Evolutionary conservation across 352 stramenopile species (phyloP).

Genomic region (Phytopythium boreale): DNA sequence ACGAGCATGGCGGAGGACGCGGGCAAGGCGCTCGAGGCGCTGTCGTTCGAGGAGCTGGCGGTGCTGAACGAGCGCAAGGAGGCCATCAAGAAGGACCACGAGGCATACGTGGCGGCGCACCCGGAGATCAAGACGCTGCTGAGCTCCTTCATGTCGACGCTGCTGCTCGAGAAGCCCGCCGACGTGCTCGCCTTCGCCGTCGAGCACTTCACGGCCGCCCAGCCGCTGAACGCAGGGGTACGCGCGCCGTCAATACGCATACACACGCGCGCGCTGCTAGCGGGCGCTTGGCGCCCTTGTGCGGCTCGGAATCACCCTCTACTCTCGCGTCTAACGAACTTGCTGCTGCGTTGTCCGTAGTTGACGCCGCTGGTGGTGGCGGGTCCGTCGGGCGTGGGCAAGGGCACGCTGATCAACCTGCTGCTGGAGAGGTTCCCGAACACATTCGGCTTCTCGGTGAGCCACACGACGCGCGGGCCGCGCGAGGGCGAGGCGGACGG

Average conservation of each 20-base stretch:
- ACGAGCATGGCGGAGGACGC: conserved; percentile 27
- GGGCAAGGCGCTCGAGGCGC: conserved; percentile 59
- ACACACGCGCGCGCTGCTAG: too few relatives aligned
- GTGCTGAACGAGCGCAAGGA: conserved; percentile 86
- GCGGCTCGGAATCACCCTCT: not conserved
- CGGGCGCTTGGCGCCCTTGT: too few relatives aligned
- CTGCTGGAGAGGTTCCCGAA: conserved; percentile 83
- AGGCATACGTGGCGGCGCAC: conserved; percentile 76
- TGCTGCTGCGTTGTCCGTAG: conserved; percentile 13
- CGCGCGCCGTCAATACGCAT: conserved; percentile 23
- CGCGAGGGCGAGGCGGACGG: conserved; percentile 94
- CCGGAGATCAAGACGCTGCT: conserved; percentile 90
- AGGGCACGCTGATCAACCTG: conserved; percentile 95
- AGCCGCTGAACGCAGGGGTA: conserved; percentile 48
- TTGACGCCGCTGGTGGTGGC: conserved; percentile 88
- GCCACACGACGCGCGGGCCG: conserved; percentile 95
- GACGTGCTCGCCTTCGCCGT: conserved; percentile 81
- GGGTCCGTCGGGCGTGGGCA: conserved; percentile 90
- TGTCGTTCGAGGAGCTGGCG: conserved; percentile 83
- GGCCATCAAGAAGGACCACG: conserved; percentile 82
- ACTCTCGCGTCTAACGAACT: not conserved
- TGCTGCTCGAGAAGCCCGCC: conserved; percentile 84
- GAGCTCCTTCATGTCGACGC: conserved; percentile 82
- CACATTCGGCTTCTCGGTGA: conserved; percentile 96
- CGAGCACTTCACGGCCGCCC: conserved; percentile 77